A percentile compares a stretch with the other conserved stretches of the same genome.
These are phyloP conservation scores for Magnolia sinica DNA, from an alignment of 164 flowering plant species.

Conservation along the genomic window DNA sequence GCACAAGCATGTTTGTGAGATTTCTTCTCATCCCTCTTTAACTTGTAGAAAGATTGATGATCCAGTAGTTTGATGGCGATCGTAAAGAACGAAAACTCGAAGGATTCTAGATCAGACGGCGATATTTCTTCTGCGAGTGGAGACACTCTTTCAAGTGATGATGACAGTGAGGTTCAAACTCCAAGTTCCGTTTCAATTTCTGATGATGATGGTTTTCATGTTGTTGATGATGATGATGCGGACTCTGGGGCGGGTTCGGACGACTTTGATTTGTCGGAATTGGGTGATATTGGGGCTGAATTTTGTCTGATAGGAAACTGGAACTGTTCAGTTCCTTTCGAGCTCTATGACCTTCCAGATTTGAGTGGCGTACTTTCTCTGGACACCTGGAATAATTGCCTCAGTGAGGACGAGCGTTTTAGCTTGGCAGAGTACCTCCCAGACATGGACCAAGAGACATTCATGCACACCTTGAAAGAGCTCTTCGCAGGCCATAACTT, in stretches of 20 bases:
- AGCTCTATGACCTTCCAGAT: slow-evolving; percentile 79
- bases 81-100: slow-evolving; percentile 45
- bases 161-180: slow-evolving; percentile 35
- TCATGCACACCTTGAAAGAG: slow-evolving; percentile 62
- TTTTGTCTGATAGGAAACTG: slow-evolving; percentile 72
- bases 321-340: slow-evolving; percentile 70
- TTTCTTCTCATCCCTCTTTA: background rate
- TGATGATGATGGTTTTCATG: slow-evolving; percentile 11
- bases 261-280: slow-evolving; percentile 73
- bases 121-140: slow-evolving; percentile 54
- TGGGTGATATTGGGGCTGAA: slow-evolving; percentile 79
- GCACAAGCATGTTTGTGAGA: too few relatives aligned
- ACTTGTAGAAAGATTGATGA: background rate
- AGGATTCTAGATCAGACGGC: slow-evolving; percentile 12
- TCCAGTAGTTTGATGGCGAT: slow-evolving; percentile 47
- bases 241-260: slow-evolving; percentile 96
- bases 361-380: slow-evolving; percentile 63
- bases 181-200: slow-evolving; percentile 18
- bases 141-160: slow-evolving; percentile 66
- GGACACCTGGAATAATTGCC: slow-evolving; percentile 85
- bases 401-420: slow-evolving; percentile 81
- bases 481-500: slow-evolving; percentile 65
- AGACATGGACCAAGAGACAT: slow-evolving; percentile 73
- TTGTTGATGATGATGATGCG: slow-evolving; percentile 57
- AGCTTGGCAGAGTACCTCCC: slow-evolving; percentile 67